Evolutionary conservation across 23 red algal species (phyloP), one percentile per base, ranked within the genome.

Genomic region (Gracilaria vermiculophylla): DNA sequence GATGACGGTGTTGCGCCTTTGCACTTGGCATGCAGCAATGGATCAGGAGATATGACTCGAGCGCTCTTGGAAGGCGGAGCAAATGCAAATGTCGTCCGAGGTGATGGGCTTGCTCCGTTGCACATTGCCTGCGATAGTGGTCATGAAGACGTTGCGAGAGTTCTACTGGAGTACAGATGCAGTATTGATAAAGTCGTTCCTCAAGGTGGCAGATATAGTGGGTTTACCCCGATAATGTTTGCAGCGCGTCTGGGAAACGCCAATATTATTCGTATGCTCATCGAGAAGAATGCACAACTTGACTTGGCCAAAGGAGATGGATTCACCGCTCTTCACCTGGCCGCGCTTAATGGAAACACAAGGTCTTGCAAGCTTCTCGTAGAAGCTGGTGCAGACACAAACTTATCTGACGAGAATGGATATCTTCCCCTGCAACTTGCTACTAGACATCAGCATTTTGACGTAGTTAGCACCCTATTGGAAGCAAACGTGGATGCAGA

Each of bases 181-280:
- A 57, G 66, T 31, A 24, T 71, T 44, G 47, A 73, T 21, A 62
- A 71, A 35, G 29, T 40, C 23, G 61, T 85, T 47, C 64, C 81
- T 37, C 39, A 71, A 14, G 49, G 48, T 35, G 81, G 81, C 17
- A 62, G 62, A 47, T 85, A 85, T 29, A 62, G 62, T 54, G 81
- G 81, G 12, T 85, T 85, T 48, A 69, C 81, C 19, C 62, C 64
- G 14, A 15, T 85, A 21, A 85, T 85, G 81, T 85, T 85, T 67
- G 81, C 81, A 29, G 56, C 81, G 2, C 81, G 81, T 12, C 44
- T 85, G 15, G 81, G 81, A 3, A 65, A 85, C 41, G 62, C 60
- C 1, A 28, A 69, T 15, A 69, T 85, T 29, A 51, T 85, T 53
- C 9, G n/a, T 5, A 53, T 69, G 58, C 64, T 85, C 32, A 53